phyloP scores from a whole-genome alignment of 2,329 filamentous ascomycete species.

The Phialophora tarda region DNA sequence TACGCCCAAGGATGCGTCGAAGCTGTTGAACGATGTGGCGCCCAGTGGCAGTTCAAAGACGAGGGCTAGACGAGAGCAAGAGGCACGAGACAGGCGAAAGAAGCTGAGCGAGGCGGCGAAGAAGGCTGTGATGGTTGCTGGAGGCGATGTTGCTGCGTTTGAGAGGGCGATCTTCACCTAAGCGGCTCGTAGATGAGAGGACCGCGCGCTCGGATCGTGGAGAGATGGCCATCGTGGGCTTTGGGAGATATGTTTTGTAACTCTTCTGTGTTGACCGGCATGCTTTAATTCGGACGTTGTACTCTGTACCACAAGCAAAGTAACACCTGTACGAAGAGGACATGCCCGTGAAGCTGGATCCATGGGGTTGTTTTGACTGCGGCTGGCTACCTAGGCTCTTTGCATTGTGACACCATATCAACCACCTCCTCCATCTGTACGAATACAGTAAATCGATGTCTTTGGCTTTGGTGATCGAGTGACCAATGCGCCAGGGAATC shows the following conservation, averaged over 20 bases:
- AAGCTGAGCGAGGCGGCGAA: conserved; percentile 39
- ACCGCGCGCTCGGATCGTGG: background rate
- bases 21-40: conserved; percentile 87
- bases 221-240: background rate
- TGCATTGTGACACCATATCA: background rate
- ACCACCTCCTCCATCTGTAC: background rate
- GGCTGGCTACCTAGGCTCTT: background rate
- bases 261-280: background rate
- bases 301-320: background rate
- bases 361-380: background rate
- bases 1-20: conserved; percentile 76
- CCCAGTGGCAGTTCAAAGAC: conserved; percentile 92
- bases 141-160: conserved; percentile 52
- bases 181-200: background rate
- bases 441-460: background rate
- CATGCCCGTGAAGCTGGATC: background rate
- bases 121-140: conserved; percentile 52
- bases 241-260: background rate
- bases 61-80: conserved; percentile 87
- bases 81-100: conserved; percentile 77
- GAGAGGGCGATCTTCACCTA: conserved; percentile 37
- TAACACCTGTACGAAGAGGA: background rate
- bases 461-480: background rate
- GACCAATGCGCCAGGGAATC: background rate
- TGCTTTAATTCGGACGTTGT: background rate